Evolutionary conservation across 2,329 filamentous ascomycete species (phyloP), one percentile per base, ranked within the genome.

Genomic region (Epichloe sylvatica): DNA sequence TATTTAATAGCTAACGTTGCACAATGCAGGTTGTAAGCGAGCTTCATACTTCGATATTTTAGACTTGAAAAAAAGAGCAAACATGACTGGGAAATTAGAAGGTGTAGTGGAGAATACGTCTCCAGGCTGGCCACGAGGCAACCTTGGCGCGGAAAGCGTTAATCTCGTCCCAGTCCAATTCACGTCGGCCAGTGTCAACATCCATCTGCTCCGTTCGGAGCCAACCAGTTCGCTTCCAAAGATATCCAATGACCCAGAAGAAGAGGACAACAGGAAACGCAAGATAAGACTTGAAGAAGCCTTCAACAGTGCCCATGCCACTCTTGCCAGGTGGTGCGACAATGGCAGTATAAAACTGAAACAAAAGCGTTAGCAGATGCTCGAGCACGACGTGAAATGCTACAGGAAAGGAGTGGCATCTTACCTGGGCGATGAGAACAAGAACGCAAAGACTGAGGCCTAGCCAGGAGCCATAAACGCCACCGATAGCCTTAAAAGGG

Each of bases 151-250:
- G 70, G 57, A 74, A 69, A 37, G 67, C 72, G 60, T 81, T 75
- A 65, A 83, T 80, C 39, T 68, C 67, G 11, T 82, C 78, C 78
- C 78, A 84, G 61, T 85, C 75, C 51, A 83, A 72, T 64, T 80
- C 75, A 55, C 81, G 74, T 51, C 81, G 75, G 47, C 80, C 81
- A 49, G 73, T 75, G 61, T 86, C 81, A 49, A 86, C 71, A 56
- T 86, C 82, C 55, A 87, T 84, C 53, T 84, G 68, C 35, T 69
- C 62, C 2, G 75, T 69, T 36, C 64, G 71, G 52, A 82, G 67
- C 75, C 77, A 84, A 21, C 75, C 75, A 45, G 70, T 64, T 45
- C 79, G 70, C 71, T 86, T 86, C 82, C 81, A 86, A 53, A 78
- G 43, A 61, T 76, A 85, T 3, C 81, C 78, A 46, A 67, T 59